Conservation (phyloP, 1,284 basidiomycete genomes). For the Lignosus rhinocerotis region DNA sequence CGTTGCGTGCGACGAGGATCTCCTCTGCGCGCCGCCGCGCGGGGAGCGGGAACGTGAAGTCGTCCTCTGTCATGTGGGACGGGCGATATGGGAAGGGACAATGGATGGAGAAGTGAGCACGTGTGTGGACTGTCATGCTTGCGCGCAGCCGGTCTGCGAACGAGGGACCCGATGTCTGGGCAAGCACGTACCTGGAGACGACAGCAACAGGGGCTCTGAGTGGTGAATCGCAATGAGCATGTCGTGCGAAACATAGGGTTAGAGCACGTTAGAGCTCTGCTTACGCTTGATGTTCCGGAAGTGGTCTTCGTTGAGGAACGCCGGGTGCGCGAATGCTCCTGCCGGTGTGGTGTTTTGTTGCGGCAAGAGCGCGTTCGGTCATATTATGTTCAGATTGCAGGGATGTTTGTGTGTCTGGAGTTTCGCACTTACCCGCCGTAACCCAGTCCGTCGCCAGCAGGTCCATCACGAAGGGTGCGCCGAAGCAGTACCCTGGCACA, state of each 20-base stretch:
- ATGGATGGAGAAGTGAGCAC: background rate
- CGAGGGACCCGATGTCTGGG: background rate
- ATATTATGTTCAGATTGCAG: background rate
- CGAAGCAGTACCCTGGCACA: conserved; percentile 55
- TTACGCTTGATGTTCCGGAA: conserved; percentile 49
- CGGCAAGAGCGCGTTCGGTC: too few relatives aligned
- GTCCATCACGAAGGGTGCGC: conserved; percentile 51
- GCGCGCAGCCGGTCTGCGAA: background rate
- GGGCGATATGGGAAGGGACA: background rate
- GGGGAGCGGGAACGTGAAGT: conserved; percentile 45
- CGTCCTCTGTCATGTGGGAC: conserved; percentile 36
- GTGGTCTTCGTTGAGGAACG: conserved; percentile 48
- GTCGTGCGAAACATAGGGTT: background rate
- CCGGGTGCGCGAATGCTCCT: conserved; percentile 60
- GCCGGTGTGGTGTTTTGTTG: background rate
- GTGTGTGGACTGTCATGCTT: background rate
- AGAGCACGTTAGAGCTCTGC: conserved; percentile 16
- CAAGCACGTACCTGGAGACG: conserved; percentile 19
- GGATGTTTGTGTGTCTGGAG: background rate
- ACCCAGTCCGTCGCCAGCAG: conserved; percentile 43
- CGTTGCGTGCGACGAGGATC: conserved; percentile 43
- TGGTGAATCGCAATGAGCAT: background rate
- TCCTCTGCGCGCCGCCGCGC: conserved; percentile 47
- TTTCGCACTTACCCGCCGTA: conserved; percentile 42
- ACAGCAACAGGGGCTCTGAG: conserved; percentile 52